Percentiles rank a stretch among this genome's conserved stretches.
phyloP scores from a whole-genome alignment of 2,329 filamentous ascomycete genomes.

The Fusarium sp. region DNA sequence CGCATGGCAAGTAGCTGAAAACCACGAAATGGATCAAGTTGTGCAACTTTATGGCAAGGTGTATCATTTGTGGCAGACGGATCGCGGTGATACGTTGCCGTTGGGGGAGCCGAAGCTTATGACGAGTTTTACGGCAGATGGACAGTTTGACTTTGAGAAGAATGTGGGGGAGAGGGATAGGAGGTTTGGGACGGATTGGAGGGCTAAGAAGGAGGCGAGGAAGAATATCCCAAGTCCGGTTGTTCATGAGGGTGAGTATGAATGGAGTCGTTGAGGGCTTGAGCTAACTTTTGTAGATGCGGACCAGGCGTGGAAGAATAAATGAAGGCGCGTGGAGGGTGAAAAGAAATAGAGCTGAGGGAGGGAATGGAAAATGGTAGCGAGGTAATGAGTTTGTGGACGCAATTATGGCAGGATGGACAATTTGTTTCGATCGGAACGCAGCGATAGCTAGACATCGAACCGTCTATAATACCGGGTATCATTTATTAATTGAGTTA shows the following conservation, averaged over 20 bases:
- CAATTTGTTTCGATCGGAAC: neutral
- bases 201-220: conserved; percentile 58
- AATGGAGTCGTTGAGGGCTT: fast-evolving
- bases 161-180: conserved; percentile 58
- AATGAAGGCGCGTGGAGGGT: fast-evolving
- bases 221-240: conserved; percentile 55
- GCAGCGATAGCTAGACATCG: neutral
- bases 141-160: conserved; percentile 61
- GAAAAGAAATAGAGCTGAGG: fast-evolving
- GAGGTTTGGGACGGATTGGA: conserved; percentile 59
- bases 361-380: fast-evolving
- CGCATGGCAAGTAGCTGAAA: conserved; percentile 82
- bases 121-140: conserved; percentile 63
- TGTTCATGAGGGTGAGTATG: conserved; percentile 55
- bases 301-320: conserved; percentile 41
- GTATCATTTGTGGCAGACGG: conserved; percentile 89
- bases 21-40: conserved; percentile 82
- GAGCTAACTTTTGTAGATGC: conserved; percentile 35
- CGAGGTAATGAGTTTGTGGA: fast-evolving
- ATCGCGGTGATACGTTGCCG: conserved; percentile 72
- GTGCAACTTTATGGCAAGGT: conserved; percentile 80
- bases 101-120: conserved; percentile 66
- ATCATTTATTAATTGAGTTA: conserved; percentile 19
- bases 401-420: fast-evolving
- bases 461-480: conserved; percentile 20